These are phyloP conservation scores for Aspergillus saccharolyticus DNA, from an alignment of 495 filamentous ascomycete species.

Conservation along the genomic window DNA sequence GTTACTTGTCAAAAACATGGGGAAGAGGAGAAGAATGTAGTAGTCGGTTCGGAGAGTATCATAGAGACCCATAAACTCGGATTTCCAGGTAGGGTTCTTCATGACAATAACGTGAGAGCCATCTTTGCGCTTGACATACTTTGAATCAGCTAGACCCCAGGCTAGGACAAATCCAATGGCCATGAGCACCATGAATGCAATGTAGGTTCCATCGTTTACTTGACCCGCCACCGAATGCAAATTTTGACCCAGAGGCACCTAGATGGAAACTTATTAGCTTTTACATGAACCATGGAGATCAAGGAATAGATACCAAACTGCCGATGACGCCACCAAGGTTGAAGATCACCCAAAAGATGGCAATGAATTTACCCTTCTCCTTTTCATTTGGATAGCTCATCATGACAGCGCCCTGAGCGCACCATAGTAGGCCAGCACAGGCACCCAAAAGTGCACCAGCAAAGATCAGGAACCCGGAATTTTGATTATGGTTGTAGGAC, in stretches of 20 bases:
- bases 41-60: slow-evolving; percentile 66
- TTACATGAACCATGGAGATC: neutral
- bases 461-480: slow-evolving; percentile 53
- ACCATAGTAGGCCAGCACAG: slow-evolving; percentile 86
- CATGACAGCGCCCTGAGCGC: slow-evolving; percentile 91
- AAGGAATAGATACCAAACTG: slow-evolving; percentile 50
- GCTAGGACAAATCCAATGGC: slow-evolving; percentile 66
- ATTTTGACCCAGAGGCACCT: slow-evolving; percentile 78
- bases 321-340: slow-evolving; percentile 91
- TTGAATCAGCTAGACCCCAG: slow-evolving; percentile 68
- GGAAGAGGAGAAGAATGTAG: slow-evolving; percentile 81
- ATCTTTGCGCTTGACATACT: slow-evolving; percentile 71
- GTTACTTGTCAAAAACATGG: slow-evolving; percentile 64
- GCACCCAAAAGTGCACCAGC: slow-evolving; percentile 57
- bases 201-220: slow-evolving; percentile 81
- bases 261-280: neutral
- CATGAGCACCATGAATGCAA: slow-evolving; percentile 88
- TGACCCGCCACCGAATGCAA: slow-evolving; percentile 55
- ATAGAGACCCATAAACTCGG: slow-evolving; percentile 73
- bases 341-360: slow-evolving; percentile 93
- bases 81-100: slow-evolving; percentile 78
- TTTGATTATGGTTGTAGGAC: slow-evolving; percentile 74
- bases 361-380: slow-evolving; percentile 83
- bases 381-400: slow-evolving; percentile 84
- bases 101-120: slow-evolving; percentile 79